Base-by-base conservation (phyloP, 2,329 filamentous ascomycete species). In the Trichoderma arundinaceum region DNA sequence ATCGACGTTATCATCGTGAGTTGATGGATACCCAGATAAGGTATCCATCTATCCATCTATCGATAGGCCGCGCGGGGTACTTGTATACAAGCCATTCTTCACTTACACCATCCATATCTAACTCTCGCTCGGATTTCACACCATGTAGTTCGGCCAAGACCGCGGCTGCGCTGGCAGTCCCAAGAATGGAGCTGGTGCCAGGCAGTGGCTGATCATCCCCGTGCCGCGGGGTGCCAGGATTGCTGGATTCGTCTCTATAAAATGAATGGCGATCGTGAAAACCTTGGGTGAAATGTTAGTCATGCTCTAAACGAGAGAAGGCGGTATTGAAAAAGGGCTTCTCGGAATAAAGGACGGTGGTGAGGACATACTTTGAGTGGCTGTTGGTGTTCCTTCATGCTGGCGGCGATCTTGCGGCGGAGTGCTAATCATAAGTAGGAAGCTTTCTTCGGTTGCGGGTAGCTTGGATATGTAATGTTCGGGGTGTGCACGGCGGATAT, bases 391-490 rank as follows among this genome's bases (percentile, higher is more conserved):
- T 65, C 71, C 74, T 56, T 77, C 74, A 60, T 71, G 69, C 68
- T 85, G 86, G 51, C 85, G 86, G 73, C 86, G 86, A 77, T 92
- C 89, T 68, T 90, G 89, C 10, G 92, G 94, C 69, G 92, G 90
- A 71, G 92, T 93, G 78, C 89, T 96, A 78, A 98, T 92, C 95
- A 98, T 98, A 77, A 97, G 84, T 75, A 91, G 83, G 80, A 99
- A 97, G 88, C 93, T 97, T 81, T 98, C 94, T 79, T 97, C 94
- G 72, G 94, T 99, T 56, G 95, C 95, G 71, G 95, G 94, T 73
- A 98, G 90, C 86, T 98, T 97, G 57, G 95, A 90, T 73, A 99
- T 96, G 81, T 98, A 98, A 78, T 97, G 91, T 78, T 96, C 93
- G 68, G 94, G 94, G 78, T 99, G 95, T 71, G 95, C 94, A 78